These are phyloP conservation scores for Hamamelis virginiana DNA, from an alignment of 164 flowering plant species.

Conservation along the genomic window DNA sequence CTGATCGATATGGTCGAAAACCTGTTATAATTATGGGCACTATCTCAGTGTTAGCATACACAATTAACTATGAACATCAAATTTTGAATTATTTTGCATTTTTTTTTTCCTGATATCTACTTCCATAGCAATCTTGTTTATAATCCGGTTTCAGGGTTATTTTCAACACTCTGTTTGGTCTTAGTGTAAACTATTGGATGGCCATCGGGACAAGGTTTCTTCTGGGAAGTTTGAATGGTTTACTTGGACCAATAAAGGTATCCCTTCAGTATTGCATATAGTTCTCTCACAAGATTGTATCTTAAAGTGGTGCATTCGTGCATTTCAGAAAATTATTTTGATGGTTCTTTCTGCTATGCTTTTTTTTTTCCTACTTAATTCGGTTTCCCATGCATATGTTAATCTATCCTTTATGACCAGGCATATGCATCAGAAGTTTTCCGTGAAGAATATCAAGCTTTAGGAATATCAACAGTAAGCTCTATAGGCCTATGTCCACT, in stretches of 20 bases:
- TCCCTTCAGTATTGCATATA: not conserved
- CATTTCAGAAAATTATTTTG: too few species aligned
- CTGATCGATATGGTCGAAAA: constrained; percentile 84
- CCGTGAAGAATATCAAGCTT: constrained; percentile 59
- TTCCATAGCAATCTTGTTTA: not conserved
- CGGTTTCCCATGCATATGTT: not conserved
- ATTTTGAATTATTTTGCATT: not conserved
- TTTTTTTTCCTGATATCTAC: not conserved
- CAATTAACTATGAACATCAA: not conserved
- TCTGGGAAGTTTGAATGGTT: constrained; percentile 65
- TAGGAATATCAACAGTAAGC: constrained; percentile 69
- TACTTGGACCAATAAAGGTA: constrained; percentile 82
- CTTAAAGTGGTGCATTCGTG: too few species aligned
- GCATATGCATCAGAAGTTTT: constrained; percentile 74
- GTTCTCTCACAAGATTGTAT: too few species aligned
- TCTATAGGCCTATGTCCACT: not conserved
- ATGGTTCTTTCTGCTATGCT: not conserved
- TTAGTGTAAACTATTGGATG: constrained; percentile 78
- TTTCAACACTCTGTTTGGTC: constrained; percentile 79
- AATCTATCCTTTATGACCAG: constrained; percentile 25
- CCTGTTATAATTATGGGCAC: constrained; percentile 69
- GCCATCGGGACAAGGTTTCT: constrained; percentile 67
- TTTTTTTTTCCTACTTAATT: not conserved
- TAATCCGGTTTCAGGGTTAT: constrained; percentile 47
- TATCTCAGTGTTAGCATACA: constrained; percentile 56